A percentile compares a stretch with the other conserved stretches of the same genome.
phyloP scores from a whole-genome alignment of 2,329 filamentous ascomycete species.

The Ustilaginoidea virens region DNA sequence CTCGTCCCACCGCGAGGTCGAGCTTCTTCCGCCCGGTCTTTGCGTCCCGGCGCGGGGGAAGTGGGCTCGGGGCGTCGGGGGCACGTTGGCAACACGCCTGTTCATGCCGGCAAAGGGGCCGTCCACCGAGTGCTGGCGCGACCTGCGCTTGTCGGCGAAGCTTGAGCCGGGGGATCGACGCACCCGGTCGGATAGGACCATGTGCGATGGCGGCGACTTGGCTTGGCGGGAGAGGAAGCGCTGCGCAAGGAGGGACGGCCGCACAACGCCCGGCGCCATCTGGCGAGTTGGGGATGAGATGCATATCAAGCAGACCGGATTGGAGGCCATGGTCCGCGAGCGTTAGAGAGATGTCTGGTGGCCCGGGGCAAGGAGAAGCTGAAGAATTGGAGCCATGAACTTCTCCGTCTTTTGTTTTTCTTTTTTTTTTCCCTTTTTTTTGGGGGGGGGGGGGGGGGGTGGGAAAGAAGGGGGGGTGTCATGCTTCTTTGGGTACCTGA shows the following conservation, averaged over 20 bases:
- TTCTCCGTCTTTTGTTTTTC: too few relatives aligned
- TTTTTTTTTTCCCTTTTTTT: too few relatives aligned
- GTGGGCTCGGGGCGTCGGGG: conserved; percentile 10
- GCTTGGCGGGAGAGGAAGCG: conserved; percentile 20
- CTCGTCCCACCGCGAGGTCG: conserved; percentile 14
- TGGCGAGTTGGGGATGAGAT: conserved; percentile 5
- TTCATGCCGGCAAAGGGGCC: conserved; percentile 44
- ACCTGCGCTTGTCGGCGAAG: conserved; percentile 18
- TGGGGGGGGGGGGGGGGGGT: too few relatives aligned
- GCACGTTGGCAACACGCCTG: conserved; percentile 29
- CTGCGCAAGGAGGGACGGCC: conserved; percentile 18
- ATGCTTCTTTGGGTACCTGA: too few relatives aligned
- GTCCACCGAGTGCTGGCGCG: conserved; percentile 21
- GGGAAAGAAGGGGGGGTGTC: too few relatives aligned
- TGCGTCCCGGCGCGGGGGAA: conserved; percentile 7
- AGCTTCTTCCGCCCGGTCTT: conserved; percentile 10
- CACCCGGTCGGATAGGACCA: conserved; percentile 42
- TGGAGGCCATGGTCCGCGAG: conserved; percentile 7
- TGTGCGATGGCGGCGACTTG: conserved; percentile 32
- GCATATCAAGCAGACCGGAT: conserved; percentile 8
- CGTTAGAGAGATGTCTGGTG: too few relatives aligned
- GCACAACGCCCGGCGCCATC: conserved; percentile 5
- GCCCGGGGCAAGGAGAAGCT: too few relatives aligned
- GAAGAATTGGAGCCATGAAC: too few relatives aligned
- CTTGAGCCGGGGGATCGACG: conserved; percentile 22